Evolutionary conservation across 1,284 basidiomycete genomes (phyloP).

Genomic region (Xerocomus alliaceus): DNA sequence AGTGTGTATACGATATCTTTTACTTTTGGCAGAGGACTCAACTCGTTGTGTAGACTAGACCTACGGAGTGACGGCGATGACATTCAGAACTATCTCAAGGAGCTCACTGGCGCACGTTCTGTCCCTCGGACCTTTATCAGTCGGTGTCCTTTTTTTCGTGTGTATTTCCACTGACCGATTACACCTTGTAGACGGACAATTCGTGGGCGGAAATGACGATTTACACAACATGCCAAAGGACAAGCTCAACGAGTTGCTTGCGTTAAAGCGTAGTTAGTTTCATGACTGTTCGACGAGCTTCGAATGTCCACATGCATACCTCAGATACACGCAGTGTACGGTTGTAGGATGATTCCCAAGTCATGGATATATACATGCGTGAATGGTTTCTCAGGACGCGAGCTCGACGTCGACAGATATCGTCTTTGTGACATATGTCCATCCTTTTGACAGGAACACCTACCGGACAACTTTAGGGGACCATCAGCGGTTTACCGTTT

Average conservation of each 20-base stretch:
- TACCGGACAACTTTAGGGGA: no score
- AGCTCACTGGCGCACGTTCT: conserved; percentile 32
- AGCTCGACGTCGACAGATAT: no score
- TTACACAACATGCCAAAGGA: conserved; percentile 14
- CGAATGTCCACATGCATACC: neutral
- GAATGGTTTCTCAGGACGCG: no score
- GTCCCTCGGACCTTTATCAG: conserved; percentile 40
- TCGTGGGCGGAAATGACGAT: conserved; percentile 34
- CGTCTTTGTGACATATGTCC: no score
- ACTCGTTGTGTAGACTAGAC: conserved; percentile 25
- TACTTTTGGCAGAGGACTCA: neutral
- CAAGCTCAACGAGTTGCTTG: conserved; percentile 22
- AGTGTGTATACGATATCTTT: conserved; percentile 53
- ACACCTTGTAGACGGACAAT: conserved; percentile 20
- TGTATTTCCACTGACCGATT: neutral
- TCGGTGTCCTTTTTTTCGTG: conserved; percentile 8
- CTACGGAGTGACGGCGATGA: conserved; percentile 11
- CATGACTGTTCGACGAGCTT: neutral
- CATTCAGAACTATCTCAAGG: conserved; percentile 33
- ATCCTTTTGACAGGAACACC: no score
- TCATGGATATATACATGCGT: neutral
- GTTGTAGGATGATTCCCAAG: neutral
- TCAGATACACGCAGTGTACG: neutral
- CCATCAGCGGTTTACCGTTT: no score
- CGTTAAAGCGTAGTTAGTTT: conserved; percentile 1